These are phyloP conservation scores for Aureobasidium sp. DNA, from an alignment of 2,329 filamentous ascomycete species.

Conservation along the genomic window DNA sequence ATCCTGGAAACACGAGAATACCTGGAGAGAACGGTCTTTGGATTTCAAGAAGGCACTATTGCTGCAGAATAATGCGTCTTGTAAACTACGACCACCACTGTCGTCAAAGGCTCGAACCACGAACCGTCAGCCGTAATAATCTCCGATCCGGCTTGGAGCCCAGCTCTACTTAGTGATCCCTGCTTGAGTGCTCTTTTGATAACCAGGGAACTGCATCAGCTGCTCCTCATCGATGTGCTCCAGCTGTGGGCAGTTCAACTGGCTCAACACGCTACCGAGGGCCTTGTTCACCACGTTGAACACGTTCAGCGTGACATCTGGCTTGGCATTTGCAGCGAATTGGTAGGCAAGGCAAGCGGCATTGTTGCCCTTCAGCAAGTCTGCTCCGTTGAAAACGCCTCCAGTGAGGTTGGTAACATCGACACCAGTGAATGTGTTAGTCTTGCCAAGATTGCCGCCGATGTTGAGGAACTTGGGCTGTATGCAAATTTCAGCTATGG, in stretches of 20 bases:
- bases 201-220: conserved; percentile 32
- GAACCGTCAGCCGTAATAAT: too few species aligned
- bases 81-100: too few species aligned
- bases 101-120: too few species aligned
- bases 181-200: conserved; percentile 18
- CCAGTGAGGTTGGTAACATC: conserved; percentile 40
- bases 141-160: too few species aligned
- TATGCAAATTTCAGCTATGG: not conserved
- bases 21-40: too few species aligned
- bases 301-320: conserved; percentile 46
- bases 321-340: conserved; percentile 40
- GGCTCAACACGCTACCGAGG: conserved; percentile 26
- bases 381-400: conserved; percentile 47
- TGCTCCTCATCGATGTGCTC: conserved; percentile 30
- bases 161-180: not conserved
- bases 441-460: conserved; percentile 40
- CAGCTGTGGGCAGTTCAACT: conserved; percentile 31
- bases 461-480: conserved; percentile 37
- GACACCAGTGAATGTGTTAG: conserved; percentile 39
- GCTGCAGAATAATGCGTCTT: too few species aligned
- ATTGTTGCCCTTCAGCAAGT: conserved; percentile 54
- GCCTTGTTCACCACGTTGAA: conserved; percentile 35
- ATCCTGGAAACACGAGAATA: too few species aligned
- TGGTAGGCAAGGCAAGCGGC: conserved; percentile 49
- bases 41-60: too few species aligned